A percentile compares a stretch with the other conserved stretches of the same genome.
Evolutionary conservation across 768 basidiomycete genomes (phyloP).

Genomic region (Clitopilus hobsonii): DNA sequence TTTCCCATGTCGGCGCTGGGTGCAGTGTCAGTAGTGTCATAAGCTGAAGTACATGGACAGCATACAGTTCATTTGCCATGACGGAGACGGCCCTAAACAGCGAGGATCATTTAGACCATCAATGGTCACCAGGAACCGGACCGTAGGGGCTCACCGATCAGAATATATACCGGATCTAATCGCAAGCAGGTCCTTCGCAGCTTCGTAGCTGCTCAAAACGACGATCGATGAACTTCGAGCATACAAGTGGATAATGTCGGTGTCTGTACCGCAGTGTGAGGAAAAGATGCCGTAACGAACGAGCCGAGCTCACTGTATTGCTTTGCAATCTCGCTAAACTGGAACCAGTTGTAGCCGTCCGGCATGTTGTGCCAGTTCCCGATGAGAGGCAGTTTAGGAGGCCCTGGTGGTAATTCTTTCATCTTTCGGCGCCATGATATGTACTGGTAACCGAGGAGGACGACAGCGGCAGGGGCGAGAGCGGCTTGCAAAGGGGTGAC

Average conservation of each 20-base stretch:
- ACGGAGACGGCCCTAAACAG: neutral
- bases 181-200: constrained; percentile 18
- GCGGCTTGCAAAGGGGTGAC: no score
- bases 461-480: no score
- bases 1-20: constrained; percentile 11
- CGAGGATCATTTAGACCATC: neutral
- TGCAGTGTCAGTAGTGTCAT: neutral
- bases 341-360: constrained; percentile 6
- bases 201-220: constrained; percentile 15
- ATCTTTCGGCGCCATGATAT: no score
- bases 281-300: neutral
- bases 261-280: constrained; percentile 6
- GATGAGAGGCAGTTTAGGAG: constrained; percentile 7
- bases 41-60: neutral
- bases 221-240: constrained; percentile 14
- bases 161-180: constrained; percentile 16
- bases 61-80: neutral
- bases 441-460: no score
- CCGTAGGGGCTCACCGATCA: constrained; percentile 10
- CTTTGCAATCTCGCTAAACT: constrained; percentile 10
- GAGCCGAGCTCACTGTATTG: constrained; percentile 3
- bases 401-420: constrained; percentile 8
- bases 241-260: constrained; percentile 18
- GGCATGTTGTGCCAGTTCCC: constrained; percentile 10
- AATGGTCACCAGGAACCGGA: neutral